A percentile compares a stretch with the other conserved stretches of the same genome.
Evolutionary conservation across 2,329 filamentous ascomycete genomes (phyloP).

Genomic region (Botrytis sinoallii): DNA sequence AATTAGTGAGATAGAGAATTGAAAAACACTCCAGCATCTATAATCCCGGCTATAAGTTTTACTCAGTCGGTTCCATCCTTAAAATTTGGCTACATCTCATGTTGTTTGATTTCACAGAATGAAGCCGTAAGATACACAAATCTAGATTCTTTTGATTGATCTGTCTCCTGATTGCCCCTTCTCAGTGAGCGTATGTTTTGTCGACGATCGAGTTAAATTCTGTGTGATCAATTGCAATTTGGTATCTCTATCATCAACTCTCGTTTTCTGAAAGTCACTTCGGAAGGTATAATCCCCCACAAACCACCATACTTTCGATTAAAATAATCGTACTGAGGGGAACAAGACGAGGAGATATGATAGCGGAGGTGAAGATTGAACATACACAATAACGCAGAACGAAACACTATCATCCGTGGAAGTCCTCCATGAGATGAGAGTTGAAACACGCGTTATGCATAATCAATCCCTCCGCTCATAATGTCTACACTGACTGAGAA

Average conservation of each 20-base stretch:
- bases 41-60: not conserved
- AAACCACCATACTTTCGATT: not conserved
- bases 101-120: not conserved
- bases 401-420: not conserved
- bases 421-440: too few relatives aligned
- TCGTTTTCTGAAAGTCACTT: not conserved
- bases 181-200: not conserved
- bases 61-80: not conserved
- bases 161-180: not conserved
- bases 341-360: not conserved
- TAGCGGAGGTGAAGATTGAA: not conserved
- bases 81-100: not conserved
- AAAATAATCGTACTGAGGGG: not conserved
- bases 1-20: not conserved
- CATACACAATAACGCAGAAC: not conserved
- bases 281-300: not conserved
- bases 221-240: too few relatives aligned
- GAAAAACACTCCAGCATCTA: not conserved
- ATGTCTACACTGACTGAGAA: not conserved
- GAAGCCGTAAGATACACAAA: accelerated
- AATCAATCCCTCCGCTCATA: not conserved
- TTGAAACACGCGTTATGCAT: not conserved
- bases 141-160: not conserved
- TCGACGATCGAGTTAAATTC: not conserved
- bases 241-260: too few relatives aligned